Evolutionary conservation across 768 basidiomycete genomes (phyloP), one percentile per base, ranked within the genome.

Genomic region (Phallus indusiatus): DNA sequence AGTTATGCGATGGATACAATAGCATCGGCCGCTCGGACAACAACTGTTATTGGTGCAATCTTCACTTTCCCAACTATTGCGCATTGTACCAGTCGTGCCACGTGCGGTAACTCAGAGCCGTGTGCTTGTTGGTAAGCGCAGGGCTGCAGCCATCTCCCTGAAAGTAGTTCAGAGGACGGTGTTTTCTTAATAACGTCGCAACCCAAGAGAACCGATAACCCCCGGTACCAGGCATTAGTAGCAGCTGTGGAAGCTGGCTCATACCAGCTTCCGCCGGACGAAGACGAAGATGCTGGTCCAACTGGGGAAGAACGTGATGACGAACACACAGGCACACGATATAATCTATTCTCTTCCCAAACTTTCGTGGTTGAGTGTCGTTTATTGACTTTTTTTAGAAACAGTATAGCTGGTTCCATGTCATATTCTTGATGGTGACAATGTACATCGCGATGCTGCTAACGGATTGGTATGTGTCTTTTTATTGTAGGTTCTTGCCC

Each of bases 51-150:
- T 48, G 96, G 96, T 33, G 96, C 91, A 9, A 70, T 92, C 11
- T 96, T 99, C 72, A 99, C 96, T 0, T 99, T 99, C 83, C 73
- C 97, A 50, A 94, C 96, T 5, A 96, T 99, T 64, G 95, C 96
- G 6, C 98, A 97, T 69, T 97, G 94, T 24, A 98, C 96, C 0
- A 90, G 86, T 22, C 80, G 95, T 54, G 96, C 96, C 5, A 96
- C 96, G 11, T n/a, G n/a, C n/a, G n/a, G n/a, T n/a, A n/a, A 99
- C 96, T 0, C 93, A 95, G 72, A 91, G 89, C 66, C 84, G 89
- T 60, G 95, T 93, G 6, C 73, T 99, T 21, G 86, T 88, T 0
- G 94, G 94, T 1, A 83, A 76, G 60, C 77, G 77, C 33, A 80
- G 76, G 59, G 77, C 74, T 61, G 83, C 83, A 11, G 75, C 36